These are phyloP conservation scores for Schwanniomyces occidentalis DNA, from an alignment of 805 yeast genomes.

Conservation along the genomic window DNA sequence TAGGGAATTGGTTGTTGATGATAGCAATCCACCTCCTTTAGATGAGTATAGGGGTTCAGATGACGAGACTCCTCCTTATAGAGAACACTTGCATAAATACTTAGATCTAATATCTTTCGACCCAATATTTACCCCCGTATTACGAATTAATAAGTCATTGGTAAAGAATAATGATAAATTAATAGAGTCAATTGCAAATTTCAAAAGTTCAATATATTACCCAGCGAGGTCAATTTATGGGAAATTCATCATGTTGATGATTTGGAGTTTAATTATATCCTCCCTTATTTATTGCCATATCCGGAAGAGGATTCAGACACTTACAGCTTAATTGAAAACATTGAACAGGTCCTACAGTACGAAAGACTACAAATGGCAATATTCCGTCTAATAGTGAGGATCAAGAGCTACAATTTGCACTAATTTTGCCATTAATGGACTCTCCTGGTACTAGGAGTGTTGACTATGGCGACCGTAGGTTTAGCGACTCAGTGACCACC, in stretches of 20 bases:
- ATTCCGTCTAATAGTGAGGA: slow-evolving; percentile 2
- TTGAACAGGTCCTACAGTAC: too few relatives aligned
- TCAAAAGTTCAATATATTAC: slow-evolving; percentile 23
- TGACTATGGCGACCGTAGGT: too few relatives aligned
- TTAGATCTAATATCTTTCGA: slow-evolving; percentile 28
- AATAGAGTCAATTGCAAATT: slow-evolving; percentile 14
- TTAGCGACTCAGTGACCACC: too few relatives aligned
- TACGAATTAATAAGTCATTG: slow-evolving; percentile 21
- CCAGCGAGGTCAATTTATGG: slow-evolving; percentile 25
- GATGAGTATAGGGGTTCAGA: slow-evolving; percentile 10
- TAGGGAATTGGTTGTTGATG: background rate
- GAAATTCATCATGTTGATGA: slow-evolving; percentile 29
- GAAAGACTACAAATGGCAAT: too few relatives aligned
- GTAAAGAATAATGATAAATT: slow-evolving; percentile 13
- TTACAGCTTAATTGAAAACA: too few relatives aligned
- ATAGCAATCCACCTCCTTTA: slow-evolving; percentile 5
- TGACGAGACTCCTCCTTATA: slow-evolving; percentile 26
- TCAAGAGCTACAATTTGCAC: slow-evolving; percentile 7
- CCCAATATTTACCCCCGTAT: slow-evolving; percentile 24
- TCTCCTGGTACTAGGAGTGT: too few relatives aligned
- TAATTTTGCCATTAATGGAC: slow-evolving; percentile 8
- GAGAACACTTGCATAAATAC: slow-evolving; percentile 22
- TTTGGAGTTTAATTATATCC: slow-evolving; percentile 19
- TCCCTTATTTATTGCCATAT: slow-evolving; percentile 18
- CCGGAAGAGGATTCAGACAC: too few relatives aligned